Base-by-base conservation (phyloP, 2,329 filamentous ascomycete genomes). In the Tolypocladium paradoxum region DNA sequence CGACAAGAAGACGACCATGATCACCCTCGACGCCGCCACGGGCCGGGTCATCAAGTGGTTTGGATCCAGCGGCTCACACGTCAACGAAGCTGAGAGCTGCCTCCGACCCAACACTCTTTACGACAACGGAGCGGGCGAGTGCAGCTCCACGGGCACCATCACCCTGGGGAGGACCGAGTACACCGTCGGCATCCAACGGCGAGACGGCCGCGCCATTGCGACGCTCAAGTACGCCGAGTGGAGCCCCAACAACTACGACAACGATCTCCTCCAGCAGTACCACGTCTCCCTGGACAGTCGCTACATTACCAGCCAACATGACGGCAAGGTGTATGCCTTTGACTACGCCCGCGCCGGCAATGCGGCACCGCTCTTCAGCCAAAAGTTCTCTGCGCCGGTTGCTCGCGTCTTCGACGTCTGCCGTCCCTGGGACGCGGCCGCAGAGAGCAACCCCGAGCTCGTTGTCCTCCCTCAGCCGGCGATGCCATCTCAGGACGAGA, bases 161-260 rank as follows among this genome's bases (percentile, higher is more conserved):
- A 90, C 88, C 0, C 77, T 96, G 1, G 90, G 90, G 31, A 82
- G 89, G 50, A 90, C 89, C 38, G 90, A 96, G 67, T 99, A 99
- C 69, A 92, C 82, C 6, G 85, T 99, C 55, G 83, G 80, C 53
- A 95, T 99, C 46, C 86, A 90, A 58, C 85, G 88, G 55, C 81
- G 78, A 46, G 81, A 87, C 60, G 85, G 86, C 1, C 81, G 85
- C 55, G 81, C 83, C 8, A 86, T 99, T 57, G 95, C 90, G 63
- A 96, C 89, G 0, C 81, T 99, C 60, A 91, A 84, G 59, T 99
- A 95, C 65, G 87, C 90, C 12, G 93, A 99, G 68, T 99, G 93
- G 93, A 85, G 84, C 0, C 88, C 91, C 16, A 99, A 99, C 68
- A 95, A 87, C 55, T 88, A 85, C 56, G 92, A 99, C 68, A 82